Evolutionary conservation across 2,329 filamentous ascomycete genomes (phyloP).

Genomic region (Penicillium sp.): DNA sequence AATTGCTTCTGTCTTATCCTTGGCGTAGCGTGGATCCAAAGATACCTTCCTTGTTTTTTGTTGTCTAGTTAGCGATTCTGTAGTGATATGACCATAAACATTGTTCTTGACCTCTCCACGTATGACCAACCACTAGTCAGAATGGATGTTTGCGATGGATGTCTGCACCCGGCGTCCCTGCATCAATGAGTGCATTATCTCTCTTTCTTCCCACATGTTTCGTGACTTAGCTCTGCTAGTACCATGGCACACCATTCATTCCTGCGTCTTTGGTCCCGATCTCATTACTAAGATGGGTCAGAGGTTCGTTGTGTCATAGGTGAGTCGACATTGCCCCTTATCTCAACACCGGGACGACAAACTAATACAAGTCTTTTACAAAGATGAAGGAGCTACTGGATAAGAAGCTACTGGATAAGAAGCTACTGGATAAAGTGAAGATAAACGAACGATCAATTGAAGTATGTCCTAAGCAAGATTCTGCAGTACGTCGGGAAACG

Average conservation of each 20-base stretch:
- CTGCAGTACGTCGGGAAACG: not conserved
- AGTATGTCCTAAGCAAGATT: not conserved
- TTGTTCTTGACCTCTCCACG: not conserved
- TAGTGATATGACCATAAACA: conserved; percentile 3
- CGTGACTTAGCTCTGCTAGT: too few species aligned
- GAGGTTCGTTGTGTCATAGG: not conserved
- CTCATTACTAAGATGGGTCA: too few species aligned
- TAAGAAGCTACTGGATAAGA: too few species aligned
- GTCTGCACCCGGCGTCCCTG: too few species aligned
- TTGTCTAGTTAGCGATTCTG: conserved; percentile 1
- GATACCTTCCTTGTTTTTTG: not conserved
- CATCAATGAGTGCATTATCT: too few species aligned
- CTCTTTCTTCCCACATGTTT: too few species aligned
- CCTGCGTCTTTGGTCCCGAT: too few species aligned
- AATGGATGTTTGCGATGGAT: too few species aligned
- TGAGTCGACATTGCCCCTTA: not conserved
- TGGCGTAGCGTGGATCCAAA: not conserved
- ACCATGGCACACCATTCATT: too few species aligned
- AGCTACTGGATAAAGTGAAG: not conserved
- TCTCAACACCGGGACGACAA: not conserved
- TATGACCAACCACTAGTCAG: too few species aligned
- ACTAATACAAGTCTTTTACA: not conserved
- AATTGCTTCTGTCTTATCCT: conserved; percentile 1
- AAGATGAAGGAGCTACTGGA: not conserved
- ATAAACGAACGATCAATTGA: not conserved